phyloP scores from a whole-genome alignment of 768 basidiomycete species.

The Russula abietina region DNA sequence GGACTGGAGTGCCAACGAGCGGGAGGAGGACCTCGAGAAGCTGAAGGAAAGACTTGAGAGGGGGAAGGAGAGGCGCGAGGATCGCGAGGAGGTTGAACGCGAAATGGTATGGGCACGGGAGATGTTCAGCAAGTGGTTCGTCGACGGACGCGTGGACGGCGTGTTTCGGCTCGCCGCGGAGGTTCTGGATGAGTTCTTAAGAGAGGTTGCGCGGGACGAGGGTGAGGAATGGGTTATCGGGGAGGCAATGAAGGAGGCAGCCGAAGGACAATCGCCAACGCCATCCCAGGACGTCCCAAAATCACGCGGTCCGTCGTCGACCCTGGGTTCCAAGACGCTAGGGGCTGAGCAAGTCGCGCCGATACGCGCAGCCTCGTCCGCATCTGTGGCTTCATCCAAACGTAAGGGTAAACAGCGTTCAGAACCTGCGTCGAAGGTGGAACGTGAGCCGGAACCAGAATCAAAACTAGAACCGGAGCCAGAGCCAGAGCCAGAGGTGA shows the following conservation, averaged over 20 bases:
- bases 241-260: slow-evolving; percentile 3
- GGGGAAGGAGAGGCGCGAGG: slow-evolving; percentile 15
- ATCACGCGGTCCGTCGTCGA: slow-evolving; percentile 9
- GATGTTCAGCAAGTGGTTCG: slow-evolving; percentile 22
- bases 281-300: not conserved
- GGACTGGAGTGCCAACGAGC: slow-evolving; percentile 18
- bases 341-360: slow-evolving; percentile 1
- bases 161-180: slow-evolving; percentile 21
- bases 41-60: slow-evolving; percentile 19
- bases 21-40: slow-evolving; percentile 22
- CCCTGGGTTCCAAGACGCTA: slow-evolving; percentile 7
- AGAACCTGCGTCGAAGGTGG: not conserved
- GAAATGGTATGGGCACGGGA: slow-evolving; percentile 24
- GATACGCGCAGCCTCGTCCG: not conserved
- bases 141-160: slow-evolving; percentile 21
- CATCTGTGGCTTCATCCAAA: slow-evolving; percentile 12
- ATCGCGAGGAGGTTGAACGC: slow-evolving; percentile 21
- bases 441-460: not conserved
- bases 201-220: slow-evolving; percentile 22
- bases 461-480: not conserved
- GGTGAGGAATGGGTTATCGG: slow-evolving; percentile 20
- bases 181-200: slow-evolving; percentile 20
- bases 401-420: slow-evolving; percentile 3
- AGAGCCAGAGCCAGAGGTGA: not conserved
- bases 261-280: not conserved